phyloP scores from a whole-genome alignment of 1,139 yeast genomes.

The Yamadazyma buinensis region DNA sequence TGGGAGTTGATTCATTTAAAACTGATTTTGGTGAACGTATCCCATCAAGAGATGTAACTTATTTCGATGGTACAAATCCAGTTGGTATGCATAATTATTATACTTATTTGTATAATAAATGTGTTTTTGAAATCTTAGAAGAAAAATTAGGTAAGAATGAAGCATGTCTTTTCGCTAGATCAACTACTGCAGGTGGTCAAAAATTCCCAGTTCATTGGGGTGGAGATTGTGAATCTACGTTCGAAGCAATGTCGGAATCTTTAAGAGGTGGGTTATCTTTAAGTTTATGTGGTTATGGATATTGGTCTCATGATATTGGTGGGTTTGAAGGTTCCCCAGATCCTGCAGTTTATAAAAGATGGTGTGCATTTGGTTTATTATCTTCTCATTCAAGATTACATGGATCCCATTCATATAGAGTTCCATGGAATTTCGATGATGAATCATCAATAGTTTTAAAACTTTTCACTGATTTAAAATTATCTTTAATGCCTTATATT shows the following conservation, averaged over 20 bases:
- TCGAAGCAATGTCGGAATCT: conserved; percentile 35
- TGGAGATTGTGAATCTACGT: conserved; percentile 34
- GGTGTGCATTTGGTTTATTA: conserved; percentile 35
- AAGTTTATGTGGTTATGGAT: conserved; percentile 29
- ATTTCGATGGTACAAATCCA: conserved; percentile 24
- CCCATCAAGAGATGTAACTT: conserved; percentile 24
- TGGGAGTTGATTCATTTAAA: conserved; percentile 34
- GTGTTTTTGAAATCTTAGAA: conserved; percentile 28
- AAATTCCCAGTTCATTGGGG: conserved; percentile 39
- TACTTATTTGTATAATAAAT: conserved; percentile 28
- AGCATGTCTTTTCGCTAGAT: conserved; percentile 32
- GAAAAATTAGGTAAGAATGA: conserved; percentile 21
- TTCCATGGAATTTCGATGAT: conserved; percentile 36
- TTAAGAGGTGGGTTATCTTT: conserved; percentile 31
- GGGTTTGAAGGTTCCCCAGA: conserved; percentile 36
- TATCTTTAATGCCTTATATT: conserved; percentile 28
- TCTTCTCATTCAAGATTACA: conserved; percentile 34
- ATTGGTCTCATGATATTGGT: conserved; percentile 38
- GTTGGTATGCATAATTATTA: conserved; percentile 34
- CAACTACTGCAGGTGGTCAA: conserved; percentile 33
- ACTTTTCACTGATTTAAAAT: conserved; percentile 28
- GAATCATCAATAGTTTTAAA: conserved; percentile 25
- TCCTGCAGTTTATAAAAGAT: conserved; percentile 32
- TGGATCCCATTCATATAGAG: conserved; percentile 30
- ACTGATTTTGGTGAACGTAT: conserved; percentile 37